Conservation (phyloP, 495 filamentous ascomycete genomes). For the Hypoxylon trugodes region DNA sequence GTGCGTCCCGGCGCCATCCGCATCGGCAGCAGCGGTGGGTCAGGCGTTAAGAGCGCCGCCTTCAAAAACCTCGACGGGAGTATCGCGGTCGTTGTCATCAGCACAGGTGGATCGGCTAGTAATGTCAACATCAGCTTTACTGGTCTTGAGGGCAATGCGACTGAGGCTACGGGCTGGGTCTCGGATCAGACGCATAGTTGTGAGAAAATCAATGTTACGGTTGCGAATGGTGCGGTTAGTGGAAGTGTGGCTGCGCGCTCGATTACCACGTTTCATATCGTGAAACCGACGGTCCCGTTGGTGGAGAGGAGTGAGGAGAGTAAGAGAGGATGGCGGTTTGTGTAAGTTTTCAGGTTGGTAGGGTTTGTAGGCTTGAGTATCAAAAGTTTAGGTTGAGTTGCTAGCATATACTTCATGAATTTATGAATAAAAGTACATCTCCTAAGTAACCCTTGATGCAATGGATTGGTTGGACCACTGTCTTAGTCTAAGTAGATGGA, state of each 20-base stretch:
- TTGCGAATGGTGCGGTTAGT: constrained; percentile 44
- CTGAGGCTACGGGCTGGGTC: constrained; percentile 47
- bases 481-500: too few species aligned
- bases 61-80: constrained; percentile 61
- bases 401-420: neutral
- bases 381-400: neutral
- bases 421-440: too few species aligned
- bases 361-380: neutral
- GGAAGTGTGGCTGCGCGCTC: constrained; percentile 49
- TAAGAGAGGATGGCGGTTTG: constrained; percentile 12
- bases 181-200: constrained; percentile 49
- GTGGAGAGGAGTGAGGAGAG: neutral
- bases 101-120: constrained; percentile 47
- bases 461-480: too few species aligned
- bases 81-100: constrained; percentile 57
- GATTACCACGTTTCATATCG: constrained; percentile 49
- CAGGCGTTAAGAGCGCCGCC: constrained; percentile 54
- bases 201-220: constrained; percentile 39
- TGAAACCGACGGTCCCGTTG: constrained; percentile 21
- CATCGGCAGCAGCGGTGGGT: constrained; percentile 45
- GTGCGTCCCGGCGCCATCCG: constrained; percentile 59
- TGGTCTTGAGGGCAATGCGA: constrained; percentile 28
- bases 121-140: constrained; percentile 43
- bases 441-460: too few species aligned
- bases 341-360: constrained; percentile 2